These are phyloP conservation scores for Wallacemonas sp. DNA, from an alignment of 208 protist species.

Conservation along the genomic window DNA sequence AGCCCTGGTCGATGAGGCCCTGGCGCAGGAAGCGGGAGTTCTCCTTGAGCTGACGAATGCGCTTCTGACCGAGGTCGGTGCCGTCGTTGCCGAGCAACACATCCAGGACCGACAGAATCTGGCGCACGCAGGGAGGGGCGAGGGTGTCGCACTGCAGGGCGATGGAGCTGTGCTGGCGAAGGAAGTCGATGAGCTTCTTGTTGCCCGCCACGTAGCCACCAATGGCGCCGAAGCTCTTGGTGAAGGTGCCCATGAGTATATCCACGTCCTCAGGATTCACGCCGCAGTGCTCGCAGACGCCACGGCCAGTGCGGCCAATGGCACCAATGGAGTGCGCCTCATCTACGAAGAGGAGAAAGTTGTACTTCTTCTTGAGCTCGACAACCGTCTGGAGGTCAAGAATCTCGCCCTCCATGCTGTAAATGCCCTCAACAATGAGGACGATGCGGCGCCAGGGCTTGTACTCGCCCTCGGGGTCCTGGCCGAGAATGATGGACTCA, in stretches of 20 bases:
- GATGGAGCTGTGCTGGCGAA: constrained; percentile 69
- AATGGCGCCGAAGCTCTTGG: constrained; percentile 96
- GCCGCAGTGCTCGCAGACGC: constrained; percentile 93
- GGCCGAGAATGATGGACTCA: constrained; percentile 86
- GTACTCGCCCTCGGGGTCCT: constrained; percentile 78
- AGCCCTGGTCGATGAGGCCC: constrained; percentile 74
- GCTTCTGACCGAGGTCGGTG: constrained; percentile 79
- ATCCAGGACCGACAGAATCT: constrained; percentile 87
- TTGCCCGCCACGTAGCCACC: constrained; percentile 96
- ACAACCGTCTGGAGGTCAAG: constrained; percentile 94
- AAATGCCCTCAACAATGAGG: constrained; percentile 97
- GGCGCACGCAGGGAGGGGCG: constrained; percentile 84
- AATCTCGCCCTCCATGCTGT: constrained; percentile 98
- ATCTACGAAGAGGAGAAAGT: constrained; percentile 96
- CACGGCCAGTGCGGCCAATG: constrained; percentile 93
- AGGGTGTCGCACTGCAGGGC: constrained; percentile 82
- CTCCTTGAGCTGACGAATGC: constrained; percentile 77
- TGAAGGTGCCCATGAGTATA: constrained; percentile 97
- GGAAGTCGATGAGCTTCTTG: constrained; percentile 62
- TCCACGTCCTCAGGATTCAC: constrained; percentile 90
- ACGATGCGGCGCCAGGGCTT: constrained; percentile 87
- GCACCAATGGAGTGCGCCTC: constrained; percentile 98
- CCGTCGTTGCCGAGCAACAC: constrained; percentile 92
- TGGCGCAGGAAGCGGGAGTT: constrained; percentile 88
- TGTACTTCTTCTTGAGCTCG: constrained; percentile 96